Evolutionary conservation across 108 stramenopile species (phyloP).

Genomic region (Tribonema minus): DNA sequence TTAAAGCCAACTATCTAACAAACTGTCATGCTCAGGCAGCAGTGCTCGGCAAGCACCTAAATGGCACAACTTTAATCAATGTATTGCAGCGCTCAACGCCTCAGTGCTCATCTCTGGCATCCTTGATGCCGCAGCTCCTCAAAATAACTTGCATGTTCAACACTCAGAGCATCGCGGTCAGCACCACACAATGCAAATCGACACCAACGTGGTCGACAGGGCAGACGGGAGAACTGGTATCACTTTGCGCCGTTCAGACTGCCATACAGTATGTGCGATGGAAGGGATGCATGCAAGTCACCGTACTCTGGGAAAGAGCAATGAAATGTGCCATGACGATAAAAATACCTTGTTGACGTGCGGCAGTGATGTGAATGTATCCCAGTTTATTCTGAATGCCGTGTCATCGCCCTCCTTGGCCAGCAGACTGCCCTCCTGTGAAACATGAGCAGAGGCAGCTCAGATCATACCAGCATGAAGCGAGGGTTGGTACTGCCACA

Average conservation of each 20-base stretch:
- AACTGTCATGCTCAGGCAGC: no score
- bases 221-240: neutral
- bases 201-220: neutral
- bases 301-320: neutral
- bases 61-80: no score
- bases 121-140: no score
- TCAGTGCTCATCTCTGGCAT: no score
- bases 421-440: neutral
- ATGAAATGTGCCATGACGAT: neutral
- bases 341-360: constrained; percentile 19
- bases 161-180: no score
- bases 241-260: neutral
- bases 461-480: neutral
- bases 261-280: neutral
- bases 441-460: neutral
- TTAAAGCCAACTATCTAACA: no score
- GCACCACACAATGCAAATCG: no score
- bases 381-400: constrained; percentile 2
- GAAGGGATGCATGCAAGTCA: neutral
- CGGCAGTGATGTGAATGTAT: constrained; percentile 16
- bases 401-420: neutral
- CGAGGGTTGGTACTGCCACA: neutral
- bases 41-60: no score
- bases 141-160: no score
- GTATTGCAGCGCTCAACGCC: no score